Conservation (phyloP, 2,329 filamentous ascomycete genomes). For the Tolypocladium nubicola region DNA sequence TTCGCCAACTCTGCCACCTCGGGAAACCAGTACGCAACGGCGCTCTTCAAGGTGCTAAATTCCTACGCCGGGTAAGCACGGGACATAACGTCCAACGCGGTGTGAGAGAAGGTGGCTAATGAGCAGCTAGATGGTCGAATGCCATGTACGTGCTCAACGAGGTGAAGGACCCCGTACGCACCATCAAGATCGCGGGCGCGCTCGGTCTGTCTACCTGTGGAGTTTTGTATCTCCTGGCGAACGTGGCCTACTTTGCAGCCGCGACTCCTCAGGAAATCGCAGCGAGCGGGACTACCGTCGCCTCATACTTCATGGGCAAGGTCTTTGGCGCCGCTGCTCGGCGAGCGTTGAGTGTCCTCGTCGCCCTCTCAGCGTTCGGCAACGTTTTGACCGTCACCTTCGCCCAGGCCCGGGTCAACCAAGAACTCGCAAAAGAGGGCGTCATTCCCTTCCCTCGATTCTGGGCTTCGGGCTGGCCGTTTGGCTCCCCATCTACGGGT, state of each 20-base stretch:
- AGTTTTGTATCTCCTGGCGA: slow-evolving; percentile 51
- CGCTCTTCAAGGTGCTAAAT: slow-evolving; percentile 39
- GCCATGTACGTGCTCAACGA: slow-evolving; percentile 52
- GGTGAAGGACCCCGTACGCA: slow-evolving; percentile 42
- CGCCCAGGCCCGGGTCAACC: slow-evolving; percentile 46
- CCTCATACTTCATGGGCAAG: slow-evolving; percentile 49
- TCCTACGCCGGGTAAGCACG: not conserved
- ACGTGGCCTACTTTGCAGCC: slow-evolving; percentile 55
- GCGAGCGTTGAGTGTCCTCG: slow-evolving; percentile 40
- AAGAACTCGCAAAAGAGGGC: slow-evolving; percentile 61
- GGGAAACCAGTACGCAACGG: slow-evolving; percentile 34
- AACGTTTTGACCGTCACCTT: slow-evolving; percentile 53
- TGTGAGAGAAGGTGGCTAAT: slow-evolving; percentile 21
- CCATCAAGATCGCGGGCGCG: slow-evolving; percentile 44
- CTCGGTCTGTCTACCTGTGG: slow-evolving; percentile 48
- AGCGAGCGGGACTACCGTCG: slow-evolving; percentile 48
- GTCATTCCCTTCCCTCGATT: slow-evolving; percentile 54
- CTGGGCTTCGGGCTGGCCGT: slow-evolving; percentile 60
- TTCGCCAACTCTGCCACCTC: slow-evolving; percentile 33
- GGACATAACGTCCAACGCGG: no score
- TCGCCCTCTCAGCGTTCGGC: slow-evolving; percentile 50
- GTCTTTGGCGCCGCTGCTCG: slow-evolving; percentile 47
- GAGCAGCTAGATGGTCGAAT: slow-evolving; percentile 54
- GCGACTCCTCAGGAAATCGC: slow-evolving; percentile 48
- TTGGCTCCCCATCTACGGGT: slow-evolving; percentile 49